These are phyloP conservation scores for Starmerella ratchasimensis DNA, from an alignment of 805 yeast genomes.

Conservation along the genomic window DNA sequence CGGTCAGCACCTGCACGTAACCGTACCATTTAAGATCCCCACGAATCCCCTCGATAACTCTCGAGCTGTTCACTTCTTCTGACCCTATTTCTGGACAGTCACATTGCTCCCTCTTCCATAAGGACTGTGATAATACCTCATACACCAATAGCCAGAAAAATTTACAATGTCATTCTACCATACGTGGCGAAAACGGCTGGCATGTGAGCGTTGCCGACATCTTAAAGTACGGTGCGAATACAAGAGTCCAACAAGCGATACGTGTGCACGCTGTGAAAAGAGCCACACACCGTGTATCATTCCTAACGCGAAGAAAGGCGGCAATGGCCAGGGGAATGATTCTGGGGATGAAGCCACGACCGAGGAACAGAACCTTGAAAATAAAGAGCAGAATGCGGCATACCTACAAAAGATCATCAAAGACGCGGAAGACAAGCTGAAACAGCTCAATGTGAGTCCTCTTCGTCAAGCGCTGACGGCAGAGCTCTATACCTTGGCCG, in stretches of 20 bases:
- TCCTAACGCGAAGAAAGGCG: slow-evolving; percentile 5
- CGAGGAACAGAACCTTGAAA: not conserved
- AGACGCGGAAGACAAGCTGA: slow-evolving; percentile 17
- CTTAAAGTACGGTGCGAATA: slow-evolving; percentile 24
- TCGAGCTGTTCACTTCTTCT: no score
- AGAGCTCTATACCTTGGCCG: slow-evolving; percentile 11
- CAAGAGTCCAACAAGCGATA: slow-evolving; percentile 18
- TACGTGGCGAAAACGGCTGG: slow-evolving; percentile 22
- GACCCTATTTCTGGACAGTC: no score
- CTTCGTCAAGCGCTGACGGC: slow-evolving; percentile 12
- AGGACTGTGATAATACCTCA: not conserved
- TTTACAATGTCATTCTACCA: slow-evolving; percentile 10
- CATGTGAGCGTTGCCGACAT: slow-evolving; percentile 23
- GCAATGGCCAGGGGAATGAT: not conserved
- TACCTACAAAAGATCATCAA: slow-evolving; percentile 15
- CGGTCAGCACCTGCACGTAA: no score
- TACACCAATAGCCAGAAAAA: slow-evolving; percentile 1
- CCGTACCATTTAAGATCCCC: no score
- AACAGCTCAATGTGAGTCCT: slow-evolving; percentile 10
- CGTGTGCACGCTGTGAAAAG: slow-evolving; percentile 20
- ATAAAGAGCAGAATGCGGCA: slow-evolving; percentile 13
- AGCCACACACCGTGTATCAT: slow-evolving; percentile 15
- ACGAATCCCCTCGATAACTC: no score
- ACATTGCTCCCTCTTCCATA: no score
- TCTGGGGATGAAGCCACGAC: not conserved